Base-by-base conservation (phyloP, 192 early-diverging fungal genomes). In the Rhizophagus sp. region DNA sequence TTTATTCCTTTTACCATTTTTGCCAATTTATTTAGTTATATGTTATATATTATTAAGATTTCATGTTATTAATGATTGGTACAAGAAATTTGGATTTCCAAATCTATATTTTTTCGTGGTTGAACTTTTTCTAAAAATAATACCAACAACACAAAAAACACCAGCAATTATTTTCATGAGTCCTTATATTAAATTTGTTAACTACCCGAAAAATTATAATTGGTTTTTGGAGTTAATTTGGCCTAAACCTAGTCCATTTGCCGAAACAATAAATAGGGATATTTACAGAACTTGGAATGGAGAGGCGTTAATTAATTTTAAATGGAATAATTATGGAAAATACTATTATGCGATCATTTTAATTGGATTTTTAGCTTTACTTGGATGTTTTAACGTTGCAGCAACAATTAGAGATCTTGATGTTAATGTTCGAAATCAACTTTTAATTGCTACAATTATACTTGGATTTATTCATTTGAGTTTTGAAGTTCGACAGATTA, bases 291-390 rank as follows among this genome's bases (percentile, higher is more conserved):
- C 13, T 3, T 73, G 47, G 71, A 33, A 49, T 49, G 41, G 36
- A 8, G 27, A 73, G 17, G 17, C 5, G 4, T 7, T 73, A 9
- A 19, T 49, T n/a, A 49, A 73, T 24, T 73, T 52, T 41, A 73
- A 73, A 27, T 73, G 71, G 71, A 52, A 24, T 13, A 33, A 3
- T 15, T 73, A 30, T 73, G 71, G 71, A 17, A 73, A 19, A 73
- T 11, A 24, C 4, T 73, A 73, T 73, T 49, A 73, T 17, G 5
- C 15, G 24, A 13, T 8, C 0, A 73, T 73, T 9, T 44, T 44
- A 27, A 15, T 17, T 47, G 8, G 8, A 22, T 73, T 15, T 73
- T 1, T 15, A 15, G 24, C 44, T 25, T 50, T 73, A 11, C 44
- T 73, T 9, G 13, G 10, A 27, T 49, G 71, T 11, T 73, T 73